Percentiles rank a stretch among this genome's conserved stretches.
phyloP scores from a whole-genome alignment of 2,329 filamentous ascomycete species.

The Botrytis deweyae region DNA sequence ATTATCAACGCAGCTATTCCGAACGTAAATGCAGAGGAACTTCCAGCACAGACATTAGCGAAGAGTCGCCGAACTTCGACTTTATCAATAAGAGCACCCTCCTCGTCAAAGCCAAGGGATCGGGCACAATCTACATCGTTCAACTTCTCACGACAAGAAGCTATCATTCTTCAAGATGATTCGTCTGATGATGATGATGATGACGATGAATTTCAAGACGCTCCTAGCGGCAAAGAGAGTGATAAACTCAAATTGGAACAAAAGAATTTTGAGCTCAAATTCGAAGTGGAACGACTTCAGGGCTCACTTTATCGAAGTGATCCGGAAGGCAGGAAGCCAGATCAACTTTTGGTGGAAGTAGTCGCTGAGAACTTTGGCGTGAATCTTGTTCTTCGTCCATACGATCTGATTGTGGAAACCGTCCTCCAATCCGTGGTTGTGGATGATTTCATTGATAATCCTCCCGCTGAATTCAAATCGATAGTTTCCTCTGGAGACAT shows the following conservation, averaged over 20 bases:
- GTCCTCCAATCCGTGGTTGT: conserved; percentile 82
- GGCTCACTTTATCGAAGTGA: conserved; percentile 90
- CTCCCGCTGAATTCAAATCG: conserved; percentile 89
- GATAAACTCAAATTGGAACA: conserved; percentile 75
- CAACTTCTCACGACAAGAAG: conserved; percentile 68
- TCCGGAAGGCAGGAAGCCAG: conserved; percentile 69
- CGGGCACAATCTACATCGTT: conserved; percentile 69
- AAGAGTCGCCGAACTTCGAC: conserved; percentile 21
- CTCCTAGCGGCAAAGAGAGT: conserved; percentile 54
- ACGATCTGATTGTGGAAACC: conserved; percentile 91
- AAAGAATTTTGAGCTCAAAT: conserved; percentile 92
- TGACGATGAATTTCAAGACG: conserved; percentile 65
- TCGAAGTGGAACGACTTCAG: conserved; percentile 90
- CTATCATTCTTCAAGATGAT: conserved; percentile 68
- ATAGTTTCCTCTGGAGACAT: conserved; percentile 83
- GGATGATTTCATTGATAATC: conserved; percentile 90
- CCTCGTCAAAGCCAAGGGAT: conserved; percentile 47
- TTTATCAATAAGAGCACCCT: conserved; percentile 26
- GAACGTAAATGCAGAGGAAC: conserved; percentile 62
- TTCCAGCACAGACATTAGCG: conserved; percentile 27
- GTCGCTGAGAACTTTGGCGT: conserved; percentile 87
- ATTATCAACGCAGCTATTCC: conserved; percentile 94
- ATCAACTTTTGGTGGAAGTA: conserved; percentile 83
- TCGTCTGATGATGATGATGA: conserved; percentile 58
- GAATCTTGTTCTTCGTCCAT: conserved; percentile 82